Conservation (phyloP, 495 filamentous ascomycete genomes). For the Penicillium soppii region DNA sequence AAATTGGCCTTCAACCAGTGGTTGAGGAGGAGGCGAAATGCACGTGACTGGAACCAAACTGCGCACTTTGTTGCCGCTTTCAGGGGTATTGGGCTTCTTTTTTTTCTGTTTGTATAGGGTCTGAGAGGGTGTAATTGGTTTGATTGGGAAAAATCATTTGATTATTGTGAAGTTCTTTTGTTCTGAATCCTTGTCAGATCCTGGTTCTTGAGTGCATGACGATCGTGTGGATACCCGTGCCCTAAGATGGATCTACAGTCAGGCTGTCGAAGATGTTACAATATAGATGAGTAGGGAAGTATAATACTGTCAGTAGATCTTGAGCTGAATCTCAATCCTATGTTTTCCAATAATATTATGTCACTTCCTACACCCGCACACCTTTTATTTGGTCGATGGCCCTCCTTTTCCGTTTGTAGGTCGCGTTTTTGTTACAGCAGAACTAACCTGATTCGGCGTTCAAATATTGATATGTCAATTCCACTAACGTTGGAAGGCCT, state of each 20-base stretch:
- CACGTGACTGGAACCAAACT: conserved; percentile 8
- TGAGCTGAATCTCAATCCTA: no score
- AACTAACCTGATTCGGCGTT: no score
- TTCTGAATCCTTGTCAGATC: background rate
- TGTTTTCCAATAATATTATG: no score
- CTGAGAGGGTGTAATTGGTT: background rate
- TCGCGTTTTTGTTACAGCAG: no score
- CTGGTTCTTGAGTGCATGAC: conserved; percentile 3
- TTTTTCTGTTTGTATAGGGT: background rate
- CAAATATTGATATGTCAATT: no score
- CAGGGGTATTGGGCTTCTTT: background rate
- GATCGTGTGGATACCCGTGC: conserved; percentile 9
- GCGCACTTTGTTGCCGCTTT: background rate
- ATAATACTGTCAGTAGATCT: no score
- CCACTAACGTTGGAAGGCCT: no score
- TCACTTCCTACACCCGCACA: no score
- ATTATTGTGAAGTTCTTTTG: background rate
- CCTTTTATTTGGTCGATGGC: no score
- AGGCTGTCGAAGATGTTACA: no score
- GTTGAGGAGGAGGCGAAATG: conserved; percentile 5
- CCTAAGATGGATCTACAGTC: conserved; percentile 5
- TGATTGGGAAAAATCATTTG: background rate
- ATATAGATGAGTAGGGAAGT: no score
- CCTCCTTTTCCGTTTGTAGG: no score
- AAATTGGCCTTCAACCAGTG: conserved; percentile 5